Evolutionary conservation across 768 basidiomycete species (phyloP).

Genomic region (Lactarius vividus): DNA sequence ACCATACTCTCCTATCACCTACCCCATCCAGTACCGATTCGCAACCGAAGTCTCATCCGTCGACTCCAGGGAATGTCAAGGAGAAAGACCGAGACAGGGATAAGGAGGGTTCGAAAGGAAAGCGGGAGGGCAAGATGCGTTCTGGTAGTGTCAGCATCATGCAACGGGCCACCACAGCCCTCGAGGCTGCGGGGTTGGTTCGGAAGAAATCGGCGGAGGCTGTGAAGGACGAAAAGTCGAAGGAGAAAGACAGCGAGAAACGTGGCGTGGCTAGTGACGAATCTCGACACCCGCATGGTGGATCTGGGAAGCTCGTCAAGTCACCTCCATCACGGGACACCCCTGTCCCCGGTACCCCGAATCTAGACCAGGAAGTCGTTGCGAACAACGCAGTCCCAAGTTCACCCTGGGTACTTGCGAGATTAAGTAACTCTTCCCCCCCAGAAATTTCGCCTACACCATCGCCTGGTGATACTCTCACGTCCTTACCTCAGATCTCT

Average conservation of each 20-base stretch:
- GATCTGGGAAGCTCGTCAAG: conserved; percentile 66
- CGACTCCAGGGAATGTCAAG: conserved; percentile 64
- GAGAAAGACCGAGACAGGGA: conserved; percentile 55
- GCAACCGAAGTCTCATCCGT: conserved; percentile 57
- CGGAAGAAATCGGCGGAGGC: conserved; percentile 79
- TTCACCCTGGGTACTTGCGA: conserved; percentile 69
- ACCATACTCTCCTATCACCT: conserved; percentile 46
- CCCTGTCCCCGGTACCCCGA: conserved; percentile 49
- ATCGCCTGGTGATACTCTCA: conserved; percentile 54
- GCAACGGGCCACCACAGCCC: conserved; percentile 89
- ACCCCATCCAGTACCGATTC: conserved; percentile 54
- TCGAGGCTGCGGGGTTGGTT: conserved; percentile 82
- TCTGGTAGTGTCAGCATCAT: conserved; percentile 94
- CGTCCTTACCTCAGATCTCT: conserved; percentile 42
- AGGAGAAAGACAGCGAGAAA: conserved; percentile 40
- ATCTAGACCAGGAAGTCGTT: conserved; percentile 40
- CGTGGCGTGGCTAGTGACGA: conserved; percentile 51
- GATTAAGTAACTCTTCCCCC: conserved; percentile 32
- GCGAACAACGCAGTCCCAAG: conserved; percentile 25
- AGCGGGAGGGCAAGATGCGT: conserved; percentile 58
- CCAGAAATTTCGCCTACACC: conserved; percentile 46
- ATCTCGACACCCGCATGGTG: conserved; percentile 63
- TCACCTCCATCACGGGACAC: conserved; percentile 59
- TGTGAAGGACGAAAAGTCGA: conserved; percentile 60
- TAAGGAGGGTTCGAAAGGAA: conserved; percentile 44